Conservation (phyloP, 116 monocot genomes). For the Thalassia testudinum region DNA sequence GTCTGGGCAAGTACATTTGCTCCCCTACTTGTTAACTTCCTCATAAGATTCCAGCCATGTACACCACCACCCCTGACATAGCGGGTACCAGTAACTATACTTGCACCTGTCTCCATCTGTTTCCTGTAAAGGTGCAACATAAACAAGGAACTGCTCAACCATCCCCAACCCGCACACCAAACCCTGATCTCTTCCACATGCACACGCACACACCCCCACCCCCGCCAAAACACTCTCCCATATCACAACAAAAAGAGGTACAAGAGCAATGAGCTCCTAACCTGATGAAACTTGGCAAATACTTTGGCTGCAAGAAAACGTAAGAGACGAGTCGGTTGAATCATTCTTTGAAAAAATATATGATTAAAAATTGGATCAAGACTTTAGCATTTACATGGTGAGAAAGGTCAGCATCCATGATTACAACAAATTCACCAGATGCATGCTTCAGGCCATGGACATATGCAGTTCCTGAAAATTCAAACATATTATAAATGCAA, state of each 20-base stretch:
- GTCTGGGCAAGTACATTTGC: conserved; percentile 99
- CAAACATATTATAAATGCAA: not conserved
- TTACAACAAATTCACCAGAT: conserved; percentile 81
- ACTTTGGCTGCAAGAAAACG: conserved; percentile 59
- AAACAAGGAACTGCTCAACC: not conserved
- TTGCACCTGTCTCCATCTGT: conserved; percentile 84
- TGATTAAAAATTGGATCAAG: not conserved
- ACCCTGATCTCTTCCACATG: no score
- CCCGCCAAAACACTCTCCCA: no score
- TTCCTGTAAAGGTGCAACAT: conserved; percentile 33
- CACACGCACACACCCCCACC: no score
- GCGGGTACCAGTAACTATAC: conserved; percentile 91
- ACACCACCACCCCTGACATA: conserved; percentile 91
- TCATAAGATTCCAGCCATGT: conserved; percentile 98
- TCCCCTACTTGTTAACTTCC: conserved; percentile 93
- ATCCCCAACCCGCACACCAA: no score
- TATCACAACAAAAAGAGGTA: no score
- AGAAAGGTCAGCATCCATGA: conserved; percentile 98
- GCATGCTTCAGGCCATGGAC: conserved; percentile 87
- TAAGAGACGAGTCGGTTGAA: not conserved
- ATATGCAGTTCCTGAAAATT: conserved; percentile 82
- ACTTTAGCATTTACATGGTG: conserved; percentile 54
- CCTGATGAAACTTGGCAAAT: conserved; percentile 91
- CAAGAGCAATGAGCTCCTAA: no score
- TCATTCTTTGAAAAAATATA: not conserved